Conservation (phyloP, 352 stramenopile genomes). For the Globisporangium orthogonon region DNA sequence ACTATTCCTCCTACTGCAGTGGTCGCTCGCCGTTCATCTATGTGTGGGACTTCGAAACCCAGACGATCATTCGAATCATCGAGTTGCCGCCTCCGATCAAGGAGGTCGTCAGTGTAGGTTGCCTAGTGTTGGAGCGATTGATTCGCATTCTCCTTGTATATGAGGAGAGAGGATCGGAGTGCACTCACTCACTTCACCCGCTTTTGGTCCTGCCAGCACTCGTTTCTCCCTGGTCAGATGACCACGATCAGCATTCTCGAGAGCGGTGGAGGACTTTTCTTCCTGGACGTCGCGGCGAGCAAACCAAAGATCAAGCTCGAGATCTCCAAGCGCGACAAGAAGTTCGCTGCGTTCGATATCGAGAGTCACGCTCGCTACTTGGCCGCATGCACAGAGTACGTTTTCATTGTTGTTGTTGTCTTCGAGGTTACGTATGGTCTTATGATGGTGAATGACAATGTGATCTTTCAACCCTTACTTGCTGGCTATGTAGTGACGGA, state of each 20-base stretch:
- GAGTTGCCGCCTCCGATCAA: slow-evolving; percentile 70
- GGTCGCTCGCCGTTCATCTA: slow-evolving; percentile 73
- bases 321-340: slow-evolving; percentile 45
- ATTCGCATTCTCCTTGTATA: not conserved
- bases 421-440: not conserved
- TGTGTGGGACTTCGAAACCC: slow-evolving; percentile 78
- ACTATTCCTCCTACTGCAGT: slow-evolving; percentile 32
- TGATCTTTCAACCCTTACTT: not conserved
- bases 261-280: slow-evolving; percentile 62
- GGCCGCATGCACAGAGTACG: slow-evolving; percentile 55
- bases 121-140: no score
- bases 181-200: not conserved
- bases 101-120: slow-evolving; percentile 52
- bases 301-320: slow-evolving; percentile 72
- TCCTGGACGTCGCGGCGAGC: slow-evolving; percentile 60
- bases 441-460: not conserved
- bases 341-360: slow-evolving; percentile 60
- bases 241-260: slow-evolving; percentile 64
- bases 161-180: not conserved
- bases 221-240: slow-evolving; percentile 50
- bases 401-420: not conserved
- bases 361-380: slow-evolving; percentile 68
- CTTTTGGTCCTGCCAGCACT: slow-evolving; percentile 30
- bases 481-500: slow-evolving; percentile 44
- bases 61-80: slow-evolving; percentile 83